phyloP scores from a whole-genome alignment of 2,329 filamentous ascomycete genomes.

The Didymella sp. region DNA sequence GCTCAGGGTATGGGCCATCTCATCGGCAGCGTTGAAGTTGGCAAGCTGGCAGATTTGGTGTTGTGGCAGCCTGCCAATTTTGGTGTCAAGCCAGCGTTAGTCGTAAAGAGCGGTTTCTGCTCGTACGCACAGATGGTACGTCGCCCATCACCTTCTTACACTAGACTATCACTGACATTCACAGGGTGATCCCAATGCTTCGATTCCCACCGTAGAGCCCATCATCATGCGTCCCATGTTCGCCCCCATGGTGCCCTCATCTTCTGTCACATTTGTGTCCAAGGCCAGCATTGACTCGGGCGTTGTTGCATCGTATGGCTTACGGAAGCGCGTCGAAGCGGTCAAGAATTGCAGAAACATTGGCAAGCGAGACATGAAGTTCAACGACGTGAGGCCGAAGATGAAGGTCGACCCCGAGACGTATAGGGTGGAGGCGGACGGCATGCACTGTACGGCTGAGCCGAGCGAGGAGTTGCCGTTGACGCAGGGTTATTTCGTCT shows the following conservation, averaged over 20 bases:
- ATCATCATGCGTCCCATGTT: conserved; percentile 87
- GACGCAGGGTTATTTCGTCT: conserved; percentile 79
- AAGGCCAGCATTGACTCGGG: conserved; percentile 72
- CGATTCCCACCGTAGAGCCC: conserved; percentile 86
- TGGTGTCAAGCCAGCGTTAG: conserved; percentile 80
- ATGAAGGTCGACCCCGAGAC: conserved; percentile 93
- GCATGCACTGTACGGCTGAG: conserved; percentile 73
- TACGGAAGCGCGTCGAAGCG: conserved; percentile 80
- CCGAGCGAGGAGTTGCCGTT: conserved; percentile 75
- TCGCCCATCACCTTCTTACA: conserved; percentile 7
- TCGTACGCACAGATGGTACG: conserved; percentile 81
- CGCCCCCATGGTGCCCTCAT: conserved; percentile 72
- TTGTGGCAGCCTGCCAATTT: conserved; percentile 87
- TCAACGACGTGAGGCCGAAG: conserved; percentile 79
- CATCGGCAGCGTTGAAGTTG: conserved; percentile 85
- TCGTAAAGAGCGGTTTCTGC: conserved; percentile 90
- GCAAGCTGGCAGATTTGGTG: conserved; percentile 88
- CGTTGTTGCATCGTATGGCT: conserved; percentile 71
- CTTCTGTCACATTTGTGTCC: conserved; percentile 84
- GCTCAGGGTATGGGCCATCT: conserved; percentile 89
- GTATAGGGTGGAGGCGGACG: conserved; percentile 87
- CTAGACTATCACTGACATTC: conserved; percentile 9
- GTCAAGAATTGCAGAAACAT: conserved; percentile 78
- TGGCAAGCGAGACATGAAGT: conserved; percentile 88
- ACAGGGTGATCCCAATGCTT: conserved; percentile 59